Base-by-base conservation (phyloP, 202 grass and related monocot genomes). In the Panicum virgatum region DNA sequence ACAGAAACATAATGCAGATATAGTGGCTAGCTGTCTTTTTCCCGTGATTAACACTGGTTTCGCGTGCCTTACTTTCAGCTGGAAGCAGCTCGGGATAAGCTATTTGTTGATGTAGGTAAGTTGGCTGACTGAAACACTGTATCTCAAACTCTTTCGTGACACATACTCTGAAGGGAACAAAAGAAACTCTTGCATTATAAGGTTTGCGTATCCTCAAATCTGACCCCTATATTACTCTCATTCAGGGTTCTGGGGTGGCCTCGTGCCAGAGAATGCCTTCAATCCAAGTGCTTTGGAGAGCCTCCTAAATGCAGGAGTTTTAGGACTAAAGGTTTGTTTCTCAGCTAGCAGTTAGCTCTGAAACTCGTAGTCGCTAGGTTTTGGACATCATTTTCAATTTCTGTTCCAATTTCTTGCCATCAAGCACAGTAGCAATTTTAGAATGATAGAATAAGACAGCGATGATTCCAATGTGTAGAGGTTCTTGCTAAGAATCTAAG, bases 211-310 rank as follows among this genome's bases (percentile, higher is more conserved):
- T 75, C 27, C n/a, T 13, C 50, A 65, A 48, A 27, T 16, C 25
- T 87, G 64, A 79, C 8, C 29, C 22, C 15, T 56, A 2, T 78
- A 6, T 12, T 51, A 38, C 71, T 77, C 19, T 54, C 13, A 80
- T 78, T 12, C 66, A 97, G 94, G 94, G 45, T 97, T 97, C 60
- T 97, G 94, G 94, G 94, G 94, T 79, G 94, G 94, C 63, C 88
- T 97, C 32, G 92, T 94, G 47, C 94, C 94, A 82, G 92, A 97
- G 83, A 97, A 97, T 51, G 90, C 94, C 74, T 86, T 94, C 65
- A 63, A 94, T 82, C 45, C 88, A 78, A 89, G 43, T 83, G 84
- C 82, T 87, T 66, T 97, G 40, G 92, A 97, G 29, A 65, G 81
- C 43, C 89, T 97, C 45, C 84, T 97, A 19, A 72, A 75, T 30